Percentiles rank a stretch among this genome's conserved stretches.
phyloP scores from a whole-genome alignment of 2,329 filamentous ascomycete genomes.

The Fonsecaea erecta region DNA sequence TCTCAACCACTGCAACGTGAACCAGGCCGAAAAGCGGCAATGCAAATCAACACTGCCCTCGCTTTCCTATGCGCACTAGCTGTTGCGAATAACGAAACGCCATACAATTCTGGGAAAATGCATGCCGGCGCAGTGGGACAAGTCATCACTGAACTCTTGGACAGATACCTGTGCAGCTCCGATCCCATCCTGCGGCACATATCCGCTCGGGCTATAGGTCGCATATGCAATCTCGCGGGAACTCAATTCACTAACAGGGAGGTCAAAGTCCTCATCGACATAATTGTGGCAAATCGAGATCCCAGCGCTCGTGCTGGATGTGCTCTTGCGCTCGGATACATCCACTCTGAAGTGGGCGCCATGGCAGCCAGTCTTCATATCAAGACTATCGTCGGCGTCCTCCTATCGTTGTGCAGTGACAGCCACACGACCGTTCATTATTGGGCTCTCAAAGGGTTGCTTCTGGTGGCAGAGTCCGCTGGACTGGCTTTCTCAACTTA shows the following conservation, averaged over 20 bases:
- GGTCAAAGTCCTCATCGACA: constrained; percentile 90
- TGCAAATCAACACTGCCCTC: constrained; percentile 85
- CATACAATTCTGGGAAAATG: constrained; percentile 72
- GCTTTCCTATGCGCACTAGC: constrained; percentile 80
- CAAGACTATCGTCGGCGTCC: constrained; percentile 93
- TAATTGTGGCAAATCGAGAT: constrained; percentile 90
- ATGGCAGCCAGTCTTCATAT: constrained; percentile 97
- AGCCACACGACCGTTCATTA: constrained; percentile 94
- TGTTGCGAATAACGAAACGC: constrained; percentile 80
- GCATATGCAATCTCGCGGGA: constrained; percentile 82
- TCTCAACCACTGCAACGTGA: constrained; percentile 75
- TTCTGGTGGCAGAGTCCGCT: constrained; percentile 85
- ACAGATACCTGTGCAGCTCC: constrained; percentile 75
- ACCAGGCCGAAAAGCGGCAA: constrained; percentile 83
- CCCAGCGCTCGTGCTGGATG: constrained; percentile 92
- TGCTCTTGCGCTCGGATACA: constrained; percentile 88
- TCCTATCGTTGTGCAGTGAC: constrained; percentile 97
- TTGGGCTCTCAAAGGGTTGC: constrained; percentile 89
- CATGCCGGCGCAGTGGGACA: constrained; percentile 78
- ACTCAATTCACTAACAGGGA: constrained; percentile 87
- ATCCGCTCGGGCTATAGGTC: constrained; percentile 81
- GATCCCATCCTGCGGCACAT: constrained; percentile 86
- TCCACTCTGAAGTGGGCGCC: constrained; percentile 92
- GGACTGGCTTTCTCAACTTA: constrained; percentile 90
- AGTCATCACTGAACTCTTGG: constrained; percentile 50